Percentiles rank a stretch among this genome's conserved stretches.
phyloP scores from a whole-genome alignment of 352 stramenopile genomes.

The Thalassiosira exigua region DNA sequence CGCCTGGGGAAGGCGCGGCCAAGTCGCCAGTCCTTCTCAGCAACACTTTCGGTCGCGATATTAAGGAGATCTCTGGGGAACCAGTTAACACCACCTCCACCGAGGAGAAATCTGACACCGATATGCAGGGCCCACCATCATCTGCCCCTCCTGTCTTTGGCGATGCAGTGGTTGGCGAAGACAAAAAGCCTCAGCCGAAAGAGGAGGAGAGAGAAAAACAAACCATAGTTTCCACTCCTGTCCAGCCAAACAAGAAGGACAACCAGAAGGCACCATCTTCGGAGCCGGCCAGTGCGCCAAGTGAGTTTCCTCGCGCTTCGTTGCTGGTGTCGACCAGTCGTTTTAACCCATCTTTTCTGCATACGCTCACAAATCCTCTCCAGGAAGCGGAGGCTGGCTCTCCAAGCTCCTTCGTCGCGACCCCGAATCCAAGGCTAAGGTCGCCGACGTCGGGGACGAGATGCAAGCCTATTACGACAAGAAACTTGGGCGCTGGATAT shows the following conservation, averaged over 20 bases:
- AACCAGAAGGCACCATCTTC: constrained; percentile 56
- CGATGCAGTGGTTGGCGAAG: neutral
- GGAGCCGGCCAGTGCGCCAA: constrained; percentile 51
- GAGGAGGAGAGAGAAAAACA: constrained; percentile 28
- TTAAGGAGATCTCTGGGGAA: no score
- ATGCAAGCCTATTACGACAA: constrained; percentile 85
- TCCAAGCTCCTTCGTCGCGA: constrained; percentile 47
- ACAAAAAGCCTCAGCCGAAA: constrained; percentile 9
- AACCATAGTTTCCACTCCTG: constrained; percentile 35
- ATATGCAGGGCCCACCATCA: constrained; percentile 25
- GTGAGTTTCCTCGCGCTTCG: constrained; percentile 22
- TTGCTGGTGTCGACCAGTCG: neutral
- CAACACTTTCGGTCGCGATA: constrained; percentile 27
- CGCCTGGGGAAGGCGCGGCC: neutral
- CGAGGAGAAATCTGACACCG: constrained; percentile 11
- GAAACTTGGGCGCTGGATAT: constrained; percentile 80
- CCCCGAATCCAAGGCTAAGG: constrained; percentile 64
- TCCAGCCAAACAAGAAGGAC: constrained; percentile 23
- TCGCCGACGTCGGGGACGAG: constrained; percentile 70
- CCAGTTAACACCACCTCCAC: neutral
- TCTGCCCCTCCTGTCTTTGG: constrained; percentile 36
- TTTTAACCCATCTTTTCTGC: constrained; percentile 1
- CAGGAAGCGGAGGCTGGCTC: constrained; percentile 52
- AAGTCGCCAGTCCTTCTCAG: constrained; percentile 26
- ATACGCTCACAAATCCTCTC: constrained; percentile 7